Evolutionary conservation across 768 basidiomycete species (phyloP).

Genomic region (Trametopsis cervina): DNA sequence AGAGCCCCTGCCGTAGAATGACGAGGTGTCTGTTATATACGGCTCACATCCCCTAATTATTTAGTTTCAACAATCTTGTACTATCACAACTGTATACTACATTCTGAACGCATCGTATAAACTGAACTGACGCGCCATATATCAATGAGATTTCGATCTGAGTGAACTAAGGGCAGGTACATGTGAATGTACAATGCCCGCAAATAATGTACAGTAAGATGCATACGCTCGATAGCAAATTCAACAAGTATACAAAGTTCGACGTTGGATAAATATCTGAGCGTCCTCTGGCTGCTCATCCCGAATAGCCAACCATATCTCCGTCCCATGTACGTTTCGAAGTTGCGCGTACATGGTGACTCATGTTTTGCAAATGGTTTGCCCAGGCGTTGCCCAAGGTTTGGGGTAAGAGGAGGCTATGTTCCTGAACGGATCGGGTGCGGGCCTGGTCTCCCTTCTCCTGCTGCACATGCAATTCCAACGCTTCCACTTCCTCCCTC

Average conservation of each 20-base stretch:
- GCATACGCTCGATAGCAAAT: background rate
- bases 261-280: background rate
- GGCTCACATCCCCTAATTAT: no score
- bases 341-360: conserved; percentile 1
- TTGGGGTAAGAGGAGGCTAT: background rate
- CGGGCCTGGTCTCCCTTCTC: background rate
- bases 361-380: conserved; percentile 1
- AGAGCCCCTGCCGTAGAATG: conserved; percentile 61
- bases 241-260: background rate
- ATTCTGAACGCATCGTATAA: conserved; percentile 3
- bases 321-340: conserved; percentile 14
- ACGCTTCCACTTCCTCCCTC: conserved; percentile 44
- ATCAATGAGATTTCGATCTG: no score
- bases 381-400: conserved; percentile 1
- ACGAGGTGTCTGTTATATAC: background rate
- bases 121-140: no score
- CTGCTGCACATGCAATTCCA: conserved; percentile 24
- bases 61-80: background rate
- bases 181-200: background rate
- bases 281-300: background rate
- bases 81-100: conserved; percentile 12
- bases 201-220: background rate
- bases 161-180: no score
- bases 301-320: background rate
- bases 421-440: background rate